phyloP scores from a whole-genome alignment of 2,329 filamentous ascomycete genomes.

The Aspergillus transmontanensis region DNA sequence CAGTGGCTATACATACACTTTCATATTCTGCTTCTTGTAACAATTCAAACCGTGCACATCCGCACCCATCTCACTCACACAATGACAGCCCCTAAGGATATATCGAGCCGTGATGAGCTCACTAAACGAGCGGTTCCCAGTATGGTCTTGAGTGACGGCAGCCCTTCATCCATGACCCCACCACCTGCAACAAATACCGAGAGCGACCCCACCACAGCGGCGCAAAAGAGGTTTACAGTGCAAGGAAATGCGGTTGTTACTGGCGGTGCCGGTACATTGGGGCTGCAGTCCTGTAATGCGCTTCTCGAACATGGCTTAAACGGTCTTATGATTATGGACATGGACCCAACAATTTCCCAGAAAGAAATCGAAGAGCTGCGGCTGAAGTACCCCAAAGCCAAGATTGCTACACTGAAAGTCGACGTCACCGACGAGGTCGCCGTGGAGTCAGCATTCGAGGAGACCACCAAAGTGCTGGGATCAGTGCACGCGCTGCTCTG shows the following conservation, averaged over 20 bases:
- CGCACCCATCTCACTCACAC: background rate
- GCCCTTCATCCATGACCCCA: slow-evolving; percentile 6
- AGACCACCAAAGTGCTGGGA: background rate
- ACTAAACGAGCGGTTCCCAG: slow-evolving; percentile 6
- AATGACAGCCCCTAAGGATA: background rate
- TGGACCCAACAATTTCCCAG: slow-evolving; percentile 28
- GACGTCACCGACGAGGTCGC: slow-evolving; percentile 60
- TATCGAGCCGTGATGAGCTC: slow-evolving; percentile 22
- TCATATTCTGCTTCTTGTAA: accelerated
- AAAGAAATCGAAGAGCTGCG: slow-evolving; percentile 51
- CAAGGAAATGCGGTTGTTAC: slow-evolving; percentile 51
- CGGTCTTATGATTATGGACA: slow-evolving; percentile 56
- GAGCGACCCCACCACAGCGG: background rate
- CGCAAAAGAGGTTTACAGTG: slow-evolving; percentile 7
- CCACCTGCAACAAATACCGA: background rate
- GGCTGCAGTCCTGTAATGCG: slow-evolving; percentile 59
- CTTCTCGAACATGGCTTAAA: slow-evolving; percentile 69
- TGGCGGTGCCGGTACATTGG: slow-evolving; percentile 67
- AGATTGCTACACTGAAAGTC: slow-evolving; percentile 55
- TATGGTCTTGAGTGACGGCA: slow-evolving; percentile 9
- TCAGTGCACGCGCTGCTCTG: slow-evolving; percentile 50
- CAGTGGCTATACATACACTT: background rate
- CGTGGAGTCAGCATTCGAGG: slow-evolving; percentile 21
- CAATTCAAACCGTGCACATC: background rate
- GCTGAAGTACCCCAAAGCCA: slow-evolving; percentile 56